phyloP scores from a whole-genome alignment of 2,329 filamentous ascomycete genomes.

The Cryoendolithus antarcticus region DNA sequence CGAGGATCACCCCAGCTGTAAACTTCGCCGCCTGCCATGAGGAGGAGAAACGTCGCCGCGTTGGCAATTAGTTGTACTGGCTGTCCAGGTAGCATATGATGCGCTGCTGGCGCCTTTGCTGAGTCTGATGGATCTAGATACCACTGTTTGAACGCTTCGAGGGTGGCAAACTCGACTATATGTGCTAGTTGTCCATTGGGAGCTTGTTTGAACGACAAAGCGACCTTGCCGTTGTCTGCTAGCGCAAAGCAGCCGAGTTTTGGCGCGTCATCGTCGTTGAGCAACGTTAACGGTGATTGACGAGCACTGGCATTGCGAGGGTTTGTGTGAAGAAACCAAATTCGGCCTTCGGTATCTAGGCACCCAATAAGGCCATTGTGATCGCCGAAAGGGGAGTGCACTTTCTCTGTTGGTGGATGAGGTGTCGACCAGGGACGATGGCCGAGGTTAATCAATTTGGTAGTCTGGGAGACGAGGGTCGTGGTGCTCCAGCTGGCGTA shows the following conservation, averaged over 20 bases:
- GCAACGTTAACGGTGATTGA: conserved; percentile 1
- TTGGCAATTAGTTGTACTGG: conserved; percentile 23
- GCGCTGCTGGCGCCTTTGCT: conserved; percentile 11
- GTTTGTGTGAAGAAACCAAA: conserved; percentile 10
- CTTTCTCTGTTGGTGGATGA: neutral
- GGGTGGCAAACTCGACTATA: conserved; percentile 16
- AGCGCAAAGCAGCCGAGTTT: conserved; percentile 14
- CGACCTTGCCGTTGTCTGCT: conserved; percentile 18
- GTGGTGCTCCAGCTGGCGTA: conserved; percentile 24
- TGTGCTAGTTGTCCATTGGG: conserved; percentile 15
- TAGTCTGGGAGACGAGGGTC: conserved; percentile 7
- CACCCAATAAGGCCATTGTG: conserved; percentile 20
- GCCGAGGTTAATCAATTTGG: neutral
- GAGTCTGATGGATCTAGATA: conserved; percentile 14
- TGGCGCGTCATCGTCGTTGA: conserved; percentile 5
- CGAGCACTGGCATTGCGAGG: neutral
- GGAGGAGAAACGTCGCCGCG: conserved; percentile 26
- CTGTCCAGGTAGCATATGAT: conserved; percentile 18
- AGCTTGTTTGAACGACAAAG: conserved; percentile 17
- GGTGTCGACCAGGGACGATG: conserved; percentile 2
- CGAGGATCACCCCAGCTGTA: conserved; percentile 45
- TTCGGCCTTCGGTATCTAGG: conserved; percentile 13
- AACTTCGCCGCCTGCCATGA: conserved; percentile 26
- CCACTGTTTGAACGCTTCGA: conserved; percentile 17
- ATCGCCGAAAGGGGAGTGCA: conserved; percentile 15